phyloP scores from a whole-genome alignment of 2,329 filamentous ascomycete genomes.

The Exophiala xenobiotica region DNA sequence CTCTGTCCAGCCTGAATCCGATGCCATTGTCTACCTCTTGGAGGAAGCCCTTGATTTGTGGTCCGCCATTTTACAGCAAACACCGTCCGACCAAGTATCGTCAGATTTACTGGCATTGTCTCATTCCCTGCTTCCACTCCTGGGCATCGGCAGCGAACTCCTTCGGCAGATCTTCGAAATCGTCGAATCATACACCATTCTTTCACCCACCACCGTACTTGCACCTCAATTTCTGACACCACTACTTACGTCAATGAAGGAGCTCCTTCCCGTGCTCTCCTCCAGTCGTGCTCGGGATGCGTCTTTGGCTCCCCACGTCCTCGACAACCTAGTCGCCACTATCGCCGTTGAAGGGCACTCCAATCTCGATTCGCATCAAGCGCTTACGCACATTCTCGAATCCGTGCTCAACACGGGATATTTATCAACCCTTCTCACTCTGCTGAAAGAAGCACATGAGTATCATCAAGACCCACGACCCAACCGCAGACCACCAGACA shows the following conservation, averaged over 20 bases:
- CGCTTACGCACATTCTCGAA: slow-evolving; percentile 56
- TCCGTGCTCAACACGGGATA: slow-evolving; percentile 37
- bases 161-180: slow-evolving; percentile 63
- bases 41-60: slow-evolving; percentile 92
- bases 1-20: slow-evolving; percentile 73
- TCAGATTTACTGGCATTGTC: slow-evolving; percentile 63
- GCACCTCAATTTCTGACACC: slow-evolving; percentile 42
- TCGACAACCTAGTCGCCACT: slow-evolving; percentile 41
- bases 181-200: slow-evolving; percentile 67
- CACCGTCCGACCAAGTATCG: slow-evolving; percentile 58
- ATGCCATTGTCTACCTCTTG: slow-evolving; percentile 74
- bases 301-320: slow-evolving; percentile 38
- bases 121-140: slow-evolving; percentile 62
- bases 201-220: slow-evolving; percentile 55
- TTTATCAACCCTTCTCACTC: slow-evolving; percentile 53
- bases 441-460: slow-evolving; percentile 66
- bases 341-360: slow-evolving; percentile 22
- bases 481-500: slow-evolving; percentile 64
- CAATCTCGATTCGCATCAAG: slow-evolving; percentile 38
- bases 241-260: slow-evolving; percentile 38
- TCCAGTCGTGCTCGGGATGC: slow-evolving; percentile 33
- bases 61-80: slow-evolving; percentile 70
- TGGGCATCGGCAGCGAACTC: slow-evolving; percentile 66
- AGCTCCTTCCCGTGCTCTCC: slow-evolving; percentile 26
- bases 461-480: slow-evolving; percentile 81